Percentiles rank a stretch among this genome's conserved stretches.
These are phyloP conservation scores for Metarhizium anisopliae DNA, from an alignment of 2,329 filamentous ascomycete genomes.

Conservation along the genomic window DNA sequence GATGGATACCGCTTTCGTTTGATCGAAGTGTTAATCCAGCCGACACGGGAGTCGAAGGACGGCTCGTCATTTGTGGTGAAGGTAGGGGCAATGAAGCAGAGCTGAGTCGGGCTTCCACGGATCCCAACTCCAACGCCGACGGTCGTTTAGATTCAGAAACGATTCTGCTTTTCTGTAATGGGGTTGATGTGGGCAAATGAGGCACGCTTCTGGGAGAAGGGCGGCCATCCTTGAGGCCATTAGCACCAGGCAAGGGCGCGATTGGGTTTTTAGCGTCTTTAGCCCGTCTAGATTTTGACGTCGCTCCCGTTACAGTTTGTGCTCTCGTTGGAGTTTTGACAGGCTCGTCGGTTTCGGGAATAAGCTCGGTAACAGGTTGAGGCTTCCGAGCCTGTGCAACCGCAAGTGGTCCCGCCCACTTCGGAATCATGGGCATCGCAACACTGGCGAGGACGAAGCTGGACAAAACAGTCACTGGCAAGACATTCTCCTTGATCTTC, in stretches of 20 bases:
- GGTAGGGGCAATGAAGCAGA: conserved; percentile 60
- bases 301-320: conserved; percentile 52
- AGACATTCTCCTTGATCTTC: conserved; percentile 71
- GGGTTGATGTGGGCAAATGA: conserved; percentile 12
- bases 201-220: conserved; percentile 17
- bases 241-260: conserved; percentile 28
- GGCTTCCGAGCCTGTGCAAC: conserved; percentile 75
- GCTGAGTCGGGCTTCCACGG: conserved; percentile 54
- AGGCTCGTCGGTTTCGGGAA: conserved; percentile 25
- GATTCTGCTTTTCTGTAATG: conserved; percentile 20
- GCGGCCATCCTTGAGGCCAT: conserved; percentile 18
- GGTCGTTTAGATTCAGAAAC: conserved; percentile 32
- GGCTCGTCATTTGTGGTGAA: conserved; percentile 40
- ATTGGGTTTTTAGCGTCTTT: conserved; percentile 39
- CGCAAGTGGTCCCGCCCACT: conserved; percentile 70
- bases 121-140: conserved; percentile 42
- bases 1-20: conserved; percentile 35
- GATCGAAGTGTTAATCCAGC: conserved; percentile 39
- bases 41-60: conserved; percentile 49
- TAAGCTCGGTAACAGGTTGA: conserved; percentile 30
- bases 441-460: conserved; percentile 73
- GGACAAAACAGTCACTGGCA: conserved; percentile 72
- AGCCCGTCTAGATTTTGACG: conserved; percentile 38
- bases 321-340: conserved; percentile 50
- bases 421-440: conserved; percentile 65